Percentiles rank a stretch among this genome's conserved stretches.
Evolutionary conservation across 768 basidiomycete species (phyloP).

Genomic region (Russula olivacea): DNA sequence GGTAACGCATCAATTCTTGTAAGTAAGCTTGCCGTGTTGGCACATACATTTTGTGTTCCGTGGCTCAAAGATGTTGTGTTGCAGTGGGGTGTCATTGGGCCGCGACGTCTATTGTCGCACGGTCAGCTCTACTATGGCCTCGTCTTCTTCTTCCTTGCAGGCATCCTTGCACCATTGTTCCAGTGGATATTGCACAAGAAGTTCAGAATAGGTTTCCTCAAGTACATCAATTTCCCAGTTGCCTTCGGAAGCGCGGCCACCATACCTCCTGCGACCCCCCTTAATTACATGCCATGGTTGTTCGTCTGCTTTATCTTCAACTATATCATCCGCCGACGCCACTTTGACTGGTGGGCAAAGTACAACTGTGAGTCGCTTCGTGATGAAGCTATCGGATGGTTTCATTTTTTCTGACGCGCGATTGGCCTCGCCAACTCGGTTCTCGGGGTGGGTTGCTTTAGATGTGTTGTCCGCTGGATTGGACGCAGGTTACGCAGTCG

Average conservation of each 20-base stretch:
- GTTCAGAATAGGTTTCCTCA: slow-evolving; percentile 30
- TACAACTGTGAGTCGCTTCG: slow-evolving; percentile 31
- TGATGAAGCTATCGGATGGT: background rate
- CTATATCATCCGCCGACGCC: slow-evolving; percentile 35
- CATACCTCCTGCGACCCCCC: background rate
- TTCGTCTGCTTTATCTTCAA: slow-evolving; percentile 37
- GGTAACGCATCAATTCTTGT: slow-evolving; percentile 72
- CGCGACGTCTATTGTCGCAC: slow-evolving; percentile 35
- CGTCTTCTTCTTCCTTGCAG: slow-evolving; percentile 71
- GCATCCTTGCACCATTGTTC: slow-evolving; percentile 54
- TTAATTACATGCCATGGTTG: slow-evolving; percentile 33
- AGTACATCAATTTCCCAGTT: slow-evolving; percentile 54
- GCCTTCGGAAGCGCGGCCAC: too few relatives aligned
- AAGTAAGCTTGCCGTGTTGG: slow-evolving; percentile 30
- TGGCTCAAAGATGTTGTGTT: background rate
- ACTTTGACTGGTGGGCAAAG: slow-evolving; percentile 39
- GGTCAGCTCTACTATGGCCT: slow-evolving; percentile 32
- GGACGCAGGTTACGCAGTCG: slow-evolving; percentile 60
- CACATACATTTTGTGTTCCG: background rate
- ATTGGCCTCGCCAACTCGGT: too few relatives aligned
- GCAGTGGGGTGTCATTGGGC: slow-evolving; percentile 66
- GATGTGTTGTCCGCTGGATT: slow-evolving; percentile 70
- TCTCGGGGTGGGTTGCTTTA: slow-evolving; percentile 14
- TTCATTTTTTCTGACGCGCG: slow-evolving; percentile 27
- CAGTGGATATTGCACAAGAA: slow-evolving; percentile 42